These are phyloP conservation scores for Pleurotus sapidus DNA, from an alignment of 768 basidiomycete species.

Conservation along the genomic window DNA sequence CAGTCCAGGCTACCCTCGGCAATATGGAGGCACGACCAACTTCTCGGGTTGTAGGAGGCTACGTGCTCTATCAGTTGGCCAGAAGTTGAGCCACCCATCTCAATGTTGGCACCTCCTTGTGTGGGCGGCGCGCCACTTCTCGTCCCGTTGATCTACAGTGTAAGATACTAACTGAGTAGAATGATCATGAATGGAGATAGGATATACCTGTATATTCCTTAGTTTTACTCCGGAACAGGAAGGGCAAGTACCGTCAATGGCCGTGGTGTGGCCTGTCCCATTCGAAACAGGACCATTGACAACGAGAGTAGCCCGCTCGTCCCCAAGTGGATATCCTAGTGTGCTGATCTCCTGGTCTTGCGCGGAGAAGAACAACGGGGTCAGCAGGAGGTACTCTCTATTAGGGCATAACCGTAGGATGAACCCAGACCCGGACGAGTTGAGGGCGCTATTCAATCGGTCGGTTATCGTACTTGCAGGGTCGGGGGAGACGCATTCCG, in stretches of 20 bases:
- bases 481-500: constrained; percentile 29
- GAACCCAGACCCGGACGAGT: constrained; percentile 65
- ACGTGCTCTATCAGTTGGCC: constrained; percentile 78
- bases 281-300: constrained; percentile 63
- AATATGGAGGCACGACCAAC: constrained; percentile 84
- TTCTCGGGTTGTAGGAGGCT: constrained; percentile 69
- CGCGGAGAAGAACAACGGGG: constrained; percentile 64
- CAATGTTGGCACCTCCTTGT: constrained; percentile 73
- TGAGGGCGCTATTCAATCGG: constrained; percentile 62
- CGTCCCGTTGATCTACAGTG: constrained; percentile 67
- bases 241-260: constrained; percentile 63
- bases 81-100: constrained; percentile 76
- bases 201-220: constrained; percentile 66
- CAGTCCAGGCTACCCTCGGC: constrained; percentile 67
- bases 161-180: neutral
- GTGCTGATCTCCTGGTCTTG: constrained; percentile 83
- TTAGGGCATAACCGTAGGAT: constrained; percentile 64
- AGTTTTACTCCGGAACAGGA: constrained; percentile 60
- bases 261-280: constrained; percentile 68
- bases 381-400: constrained; percentile 58
- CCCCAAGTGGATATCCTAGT: constrained; percentile 66
- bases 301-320: constrained; percentile 64
- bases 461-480: constrained; percentile 62
- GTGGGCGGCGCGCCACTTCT: constrained; percentile 52
- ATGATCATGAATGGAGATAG: neutral